Percentiles rank a stretch among this genome's conserved stretches.
Evolutionary conservation across 139 green algal genomes (phyloP).

Genomic region (Coelastrella sp.): DNA sequence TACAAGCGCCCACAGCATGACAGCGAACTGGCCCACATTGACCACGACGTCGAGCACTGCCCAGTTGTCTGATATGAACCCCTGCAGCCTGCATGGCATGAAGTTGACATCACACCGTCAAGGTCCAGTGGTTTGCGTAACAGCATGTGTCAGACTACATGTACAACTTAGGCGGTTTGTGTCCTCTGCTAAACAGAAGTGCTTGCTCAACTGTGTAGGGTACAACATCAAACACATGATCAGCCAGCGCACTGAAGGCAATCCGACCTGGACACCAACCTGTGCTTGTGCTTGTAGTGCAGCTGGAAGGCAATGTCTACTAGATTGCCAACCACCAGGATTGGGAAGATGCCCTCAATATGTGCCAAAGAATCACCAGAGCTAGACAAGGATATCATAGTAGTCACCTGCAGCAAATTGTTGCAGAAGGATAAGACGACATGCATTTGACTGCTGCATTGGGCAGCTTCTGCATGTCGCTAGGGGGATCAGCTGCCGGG

Average conservation of each 20-base stretch:
- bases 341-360: not conserved
- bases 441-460: too few species aligned
- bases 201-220: too few species aligned
- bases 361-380: not conserved
- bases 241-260: too few species aligned
- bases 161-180: too few species aligned
- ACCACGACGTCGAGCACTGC: not conserved
- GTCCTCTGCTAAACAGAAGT: too few species aligned
- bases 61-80: not conserved
- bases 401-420: not conserved
- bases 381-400: not conserved
- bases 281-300: not conserved
- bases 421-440: not conserved
- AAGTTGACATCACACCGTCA: not conserved
- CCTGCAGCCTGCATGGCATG: not conserved
- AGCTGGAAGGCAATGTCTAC: not conserved
- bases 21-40: constrained; percentile 4
- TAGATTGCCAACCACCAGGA: not conserved
- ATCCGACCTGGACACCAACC: not conserved
- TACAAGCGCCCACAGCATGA: not conserved
- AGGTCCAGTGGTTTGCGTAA: not conserved
- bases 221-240: too few species aligned
- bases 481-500: too few species aligned
- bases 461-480: too few species aligned
- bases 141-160: not conserved